phyloP scores from a whole-genome alignment of 2,329 filamentous ascomycete species.

The Scedosporium aurantiacum region DNA sequence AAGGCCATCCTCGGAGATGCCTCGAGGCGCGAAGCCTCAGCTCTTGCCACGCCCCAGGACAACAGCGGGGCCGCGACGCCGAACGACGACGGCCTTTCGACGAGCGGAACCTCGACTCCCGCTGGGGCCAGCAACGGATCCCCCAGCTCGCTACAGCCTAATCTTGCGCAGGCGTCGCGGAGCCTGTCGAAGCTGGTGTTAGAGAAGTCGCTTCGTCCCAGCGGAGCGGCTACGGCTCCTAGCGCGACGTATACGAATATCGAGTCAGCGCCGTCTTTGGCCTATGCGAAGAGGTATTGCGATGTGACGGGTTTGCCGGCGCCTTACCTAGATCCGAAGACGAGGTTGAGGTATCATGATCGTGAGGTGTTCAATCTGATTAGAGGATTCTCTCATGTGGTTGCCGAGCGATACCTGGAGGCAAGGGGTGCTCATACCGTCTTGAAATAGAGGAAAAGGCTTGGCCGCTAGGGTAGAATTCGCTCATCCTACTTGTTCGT shows the following conservation, averaged over 20 bases:
- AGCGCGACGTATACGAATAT: slow-evolving; percentile 91
- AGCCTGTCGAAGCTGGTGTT: slow-evolving; percentile 80
- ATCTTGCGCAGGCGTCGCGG: slow-evolving; percentile 80
- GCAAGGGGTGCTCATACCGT: slow-evolving; percentile 87
- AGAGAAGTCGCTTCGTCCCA: slow-evolving; percentile 56
- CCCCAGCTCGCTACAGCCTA: slow-evolving; percentile 26
- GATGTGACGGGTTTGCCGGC: slow-evolving; percentile 91
- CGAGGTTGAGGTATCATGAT: slow-evolving; percentile 82
- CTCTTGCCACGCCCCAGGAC: slow-evolving; percentile 68
- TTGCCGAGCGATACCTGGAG: slow-evolving; percentile 80
- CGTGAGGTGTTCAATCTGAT: slow-evolving; percentile 83
- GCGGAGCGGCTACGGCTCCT: slow-evolving; percentile 35
- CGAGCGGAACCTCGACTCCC: slow-evolving; percentile 47
- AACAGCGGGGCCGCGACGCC: slow-evolving; percentile 63
- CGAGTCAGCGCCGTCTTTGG: slow-evolving; percentile 81
- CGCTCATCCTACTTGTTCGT: background rate
- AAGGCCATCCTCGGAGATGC: slow-evolving; percentile 92
- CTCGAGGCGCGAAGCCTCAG: slow-evolving; percentile 78
- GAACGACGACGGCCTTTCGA: slow-evolving; percentile 42
- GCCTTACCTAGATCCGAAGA: slow-evolving; percentile 91
- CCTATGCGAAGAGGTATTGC: slow-evolving; percentile 81
- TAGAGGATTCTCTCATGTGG: slow-evolving; percentile 66
- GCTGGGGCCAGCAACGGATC: slow-evolving; percentile 22
- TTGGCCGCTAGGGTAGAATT: background rate
- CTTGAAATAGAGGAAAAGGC: slow-evolving; percentile 53